Evolutionary conservation across 2,329 filamentous ascomycete genomes (phyloP), one percentile per base, ranked within the genome.

Genomic region (Cylindrodendrum hubeiense): DNA sequence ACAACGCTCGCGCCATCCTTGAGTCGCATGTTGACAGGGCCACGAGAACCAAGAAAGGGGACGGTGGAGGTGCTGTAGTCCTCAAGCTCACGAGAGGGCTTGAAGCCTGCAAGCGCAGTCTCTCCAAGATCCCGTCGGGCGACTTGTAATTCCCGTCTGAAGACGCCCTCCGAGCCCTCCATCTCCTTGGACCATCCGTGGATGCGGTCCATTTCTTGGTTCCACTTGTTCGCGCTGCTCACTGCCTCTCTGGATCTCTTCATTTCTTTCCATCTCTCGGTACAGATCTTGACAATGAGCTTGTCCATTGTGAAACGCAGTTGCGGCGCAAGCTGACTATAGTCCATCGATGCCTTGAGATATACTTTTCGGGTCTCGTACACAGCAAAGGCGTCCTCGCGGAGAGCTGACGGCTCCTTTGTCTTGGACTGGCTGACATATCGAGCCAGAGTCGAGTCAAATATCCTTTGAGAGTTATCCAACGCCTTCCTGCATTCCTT

Each of bases 311-410:
- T 89, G 72, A 92, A 90, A 51, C 96, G 90, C 49, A 98, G 82
- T 78, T 98, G 94, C 1, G 96, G 95, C 1, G 93, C 93, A 71
- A 94, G 87, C 70, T 96, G 89, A 74, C 93, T 97, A 77, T 95
- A 98, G 79, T 99, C 96, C 88, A 99, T 90, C 15, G 93, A 95
- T 1, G 95, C 92, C 77, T 94, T 95, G 46, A 98, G 85, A 78
- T 99, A 99, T 33, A 90, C 89, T 76, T 96, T 97, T 63, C 95
- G 89, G 24, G 93, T 93, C 83, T 98, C 96, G 77, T 97, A 96
- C 39, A 98, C 89, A 77, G 96, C 91, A 75, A 99, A 99, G 0
- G 96, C 96, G 80, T 99, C 96, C 79, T 99, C 96, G 65, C 96
- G 88, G 60, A 99, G 84, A 1, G 94, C 89, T 0, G 94, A 98